phyloP scores from a whole-genome alignment of 139 green algal species.

The Microglena sp. region DNA sequence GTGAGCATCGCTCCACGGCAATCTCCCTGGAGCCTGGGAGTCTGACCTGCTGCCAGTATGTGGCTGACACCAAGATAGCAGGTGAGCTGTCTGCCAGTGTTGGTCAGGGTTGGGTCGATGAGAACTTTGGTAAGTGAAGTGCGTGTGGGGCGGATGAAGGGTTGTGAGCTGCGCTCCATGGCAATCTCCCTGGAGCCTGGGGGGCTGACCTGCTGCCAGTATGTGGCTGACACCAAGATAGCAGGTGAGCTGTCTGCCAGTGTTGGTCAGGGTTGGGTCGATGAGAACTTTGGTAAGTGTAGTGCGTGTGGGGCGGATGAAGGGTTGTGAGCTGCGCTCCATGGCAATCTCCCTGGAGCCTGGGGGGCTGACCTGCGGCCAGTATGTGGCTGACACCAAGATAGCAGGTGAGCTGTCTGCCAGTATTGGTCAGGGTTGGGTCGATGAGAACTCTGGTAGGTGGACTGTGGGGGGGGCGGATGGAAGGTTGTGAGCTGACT shows the following conservation, averaged over 20 bases:
- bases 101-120: no score
- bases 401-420: no score
- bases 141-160: constrained; percentile 26
- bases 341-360: constrained; percentile 35
- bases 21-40: constrained; percentile 33
- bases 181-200: constrained; percentile 36
- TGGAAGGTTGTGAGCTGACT: constrained; percentile 39
- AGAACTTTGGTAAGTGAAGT: no score
- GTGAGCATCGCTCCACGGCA: constrained; percentile 17
- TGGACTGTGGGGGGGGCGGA: no score
- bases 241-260: no score
- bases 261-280: no score
- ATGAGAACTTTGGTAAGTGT: no score
- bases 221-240: constrained; percentile 51
- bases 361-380: constrained; percentile 12
- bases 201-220: constrained; percentile 8
- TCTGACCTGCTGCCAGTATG: constrained; percentile 17
- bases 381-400: constrained; percentile 44
- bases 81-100: no score
- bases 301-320: constrained; percentile 23
- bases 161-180: constrained; percentile 24
- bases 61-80: constrained; percentile 59
- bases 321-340: constrained; percentile 24
- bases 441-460: no score
- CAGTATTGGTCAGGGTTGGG: no score